Base-by-base conservation (phyloP, 495 filamentous ascomycete genomes). In the Annulohypoxylon moriforme region DNA sequence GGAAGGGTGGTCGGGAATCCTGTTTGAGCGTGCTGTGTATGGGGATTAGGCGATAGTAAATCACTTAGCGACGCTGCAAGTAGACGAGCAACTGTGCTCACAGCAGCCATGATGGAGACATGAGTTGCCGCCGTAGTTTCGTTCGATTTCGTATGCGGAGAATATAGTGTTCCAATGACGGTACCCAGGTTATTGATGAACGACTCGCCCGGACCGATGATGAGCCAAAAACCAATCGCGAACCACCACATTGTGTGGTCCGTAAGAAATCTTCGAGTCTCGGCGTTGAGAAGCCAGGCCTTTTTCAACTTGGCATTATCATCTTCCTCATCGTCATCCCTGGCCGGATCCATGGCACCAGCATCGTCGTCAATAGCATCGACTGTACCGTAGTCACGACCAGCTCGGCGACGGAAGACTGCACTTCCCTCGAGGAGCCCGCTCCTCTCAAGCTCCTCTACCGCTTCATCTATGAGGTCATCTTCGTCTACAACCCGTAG, bases 111-210 rank as follows among this genome's bases (percentile, higher is more conserved):
- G 60, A 94, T 94, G 38, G 93, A 96, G 71, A 99, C 93, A 76
- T 99, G 94, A 1, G 92, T 97, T 31, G 94, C 93, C 2, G 94
- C 87, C 13, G 88, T 87, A 2, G 90, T 90, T 56, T 88, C 85
- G 20, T 85, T 77, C 7, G 81, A 76, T 3, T 71, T 72, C 25
- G 78, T 72, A 9, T 83, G 78, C 10, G 89, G 86, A 0, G 93
- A 90, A 60, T 90, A 92, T 9, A 98, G 83, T 1, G 96, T 94
- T 66, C 91, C 90, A 74, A 97, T 93, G 64, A 99, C 90, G 20
- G 95, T 97, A 46, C 96, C 96, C 50, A 99, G 86, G 72, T 99
- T 99, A 81, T 98, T 99, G 75, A 98, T 94, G 80, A 97, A 99
- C 8, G 94, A 91, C 83, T 99, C 96, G 18, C 95, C 94, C 0